A percentile compares a stretch with the other conserved stretches of the same genome.
These are phyloP conservation scores for Leishmania major DNA, from an alignment of 208 protist genomes.

Conservation along the genomic window DNA sequence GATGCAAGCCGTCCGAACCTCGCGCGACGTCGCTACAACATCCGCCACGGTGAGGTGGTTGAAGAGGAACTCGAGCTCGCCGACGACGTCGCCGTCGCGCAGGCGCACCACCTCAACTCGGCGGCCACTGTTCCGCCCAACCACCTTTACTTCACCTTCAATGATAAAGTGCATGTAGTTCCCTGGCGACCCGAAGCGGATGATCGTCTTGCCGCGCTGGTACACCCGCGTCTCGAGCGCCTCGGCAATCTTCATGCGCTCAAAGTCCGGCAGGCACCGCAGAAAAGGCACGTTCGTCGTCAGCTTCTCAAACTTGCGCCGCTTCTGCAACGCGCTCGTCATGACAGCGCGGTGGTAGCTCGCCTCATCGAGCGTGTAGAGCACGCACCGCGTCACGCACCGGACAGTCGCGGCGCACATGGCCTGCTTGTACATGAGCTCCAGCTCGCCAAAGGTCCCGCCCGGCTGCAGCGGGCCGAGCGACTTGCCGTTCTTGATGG, in stretches of 20 bases:
- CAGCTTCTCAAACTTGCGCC: slow-evolving; percentile 69
- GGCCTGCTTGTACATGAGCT: slow-evolving; percentile 89
- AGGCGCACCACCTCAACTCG: slow-evolving; percentile 72
- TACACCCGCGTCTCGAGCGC: slow-evolving; percentile 74
- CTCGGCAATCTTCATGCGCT: slow-evolving; percentile 87
- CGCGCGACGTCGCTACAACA: slow-evolving; percentile 66
- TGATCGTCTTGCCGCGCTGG: slow-evolving; percentile 66
- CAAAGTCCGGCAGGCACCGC: slow-evolving; percentile 75
- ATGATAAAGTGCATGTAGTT: slow-evolving; percentile 83
- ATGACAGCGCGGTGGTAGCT: slow-evolving; percentile 84
- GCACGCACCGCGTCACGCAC: slow-evolving; percentile 69
- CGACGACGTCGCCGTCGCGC: slow-evolving; percentile 72
- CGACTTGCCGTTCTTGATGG: slow-evolving; percentile 77
- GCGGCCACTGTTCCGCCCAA: slow-evolving; percentile 69
- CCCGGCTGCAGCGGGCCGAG: slow-evolving; percentile 62
- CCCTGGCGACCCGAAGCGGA: slow-evolving; percentile 66
- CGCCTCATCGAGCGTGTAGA: slow-evolving; percentile 86
- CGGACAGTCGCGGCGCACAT: slow-evolving; percentile 81
- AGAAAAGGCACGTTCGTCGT: slow-evolving; percentile 75
- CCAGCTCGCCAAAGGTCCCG: slow-evolving; percentile 80
- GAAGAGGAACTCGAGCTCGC: slow-evolving; percentile 92
- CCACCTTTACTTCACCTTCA: slow-evolving; percentile 76
- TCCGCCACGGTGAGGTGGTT: slow-evolving; percentile 83
- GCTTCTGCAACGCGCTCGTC: slow-evolving; percentile 65
- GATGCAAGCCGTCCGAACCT: slow-evolving; percentile 70